Base-by-base conservation (phyloP, 2,329 filamentous ascomycete species). In the Mariannaea sp. region DNA sequence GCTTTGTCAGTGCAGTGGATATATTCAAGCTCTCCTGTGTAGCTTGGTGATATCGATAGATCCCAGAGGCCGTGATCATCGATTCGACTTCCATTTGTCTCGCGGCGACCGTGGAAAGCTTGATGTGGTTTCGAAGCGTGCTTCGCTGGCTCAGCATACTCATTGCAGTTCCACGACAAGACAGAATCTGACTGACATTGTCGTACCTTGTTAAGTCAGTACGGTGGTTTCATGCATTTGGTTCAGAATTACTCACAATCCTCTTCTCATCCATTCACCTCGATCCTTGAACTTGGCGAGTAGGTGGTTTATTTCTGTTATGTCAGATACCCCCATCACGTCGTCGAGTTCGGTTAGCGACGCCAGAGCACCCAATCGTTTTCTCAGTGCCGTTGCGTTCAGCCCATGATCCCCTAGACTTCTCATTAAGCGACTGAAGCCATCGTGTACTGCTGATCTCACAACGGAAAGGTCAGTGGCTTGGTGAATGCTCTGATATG, bases 21-120 rank as follows among this genome's bases (percentile, higher is more conserved):
- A 92, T 84, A 58, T 92, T 92, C 20, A 99, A 74, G 1, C 92
- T 93, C 64, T 96, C 92, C 68, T 97, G 92, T 2, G 89, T 82
- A 4, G 88, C 88, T 56, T 87, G 86, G 64, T 97, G 92, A 58
- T 86, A 87, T 39, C 92, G 84, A 62, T 89, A 90, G 19, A 96
- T 82, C 5, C 80, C 77, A 1, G 93, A 88, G 6, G 90, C 88
- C 38, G 87, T 78, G 3, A 96, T 77, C 64, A 95, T 83, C n/a
- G 86, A 84, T 56, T 88, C 83, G 3, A 92, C 84, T 71, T 97
- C 89, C 39, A 90, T 78, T 5, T 89, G 76, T 30, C 87, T 85
- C 13, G 88, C 81, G 46, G 88, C 82, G 9, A 80, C 80, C 1
- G 80, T 75, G n/a, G 78, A 82, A 22, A 92, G 69, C 36, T 82